phyloP scores from a whole-genome alignment of 192 early-diverging fungal genomes.

The Coemansia umbellata region DNA sequence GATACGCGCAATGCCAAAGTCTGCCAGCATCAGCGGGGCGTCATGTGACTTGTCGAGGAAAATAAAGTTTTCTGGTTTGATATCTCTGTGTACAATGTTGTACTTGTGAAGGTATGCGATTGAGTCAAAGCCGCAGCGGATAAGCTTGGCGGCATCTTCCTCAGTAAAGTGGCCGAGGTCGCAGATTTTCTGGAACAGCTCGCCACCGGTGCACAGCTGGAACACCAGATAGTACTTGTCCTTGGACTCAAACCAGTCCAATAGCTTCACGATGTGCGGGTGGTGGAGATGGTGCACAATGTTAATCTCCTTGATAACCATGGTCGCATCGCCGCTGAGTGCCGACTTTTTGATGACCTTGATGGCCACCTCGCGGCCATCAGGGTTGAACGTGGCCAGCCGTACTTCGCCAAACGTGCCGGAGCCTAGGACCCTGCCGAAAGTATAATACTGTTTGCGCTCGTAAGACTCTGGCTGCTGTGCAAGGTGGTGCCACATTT shows the following conservation, averaged over 20 bases:
- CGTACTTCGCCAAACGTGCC: constrained; percentile 76
- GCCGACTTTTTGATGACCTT: constrained; percentile 90
- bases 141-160: constrained; percentile 70
- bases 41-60: constrained; percentile 60
- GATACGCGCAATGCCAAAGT: constrained; percentile 79
- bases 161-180: constrained; percentile 78
- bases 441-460: constrained; percentile 64
- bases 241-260: constrained; percentile 68
- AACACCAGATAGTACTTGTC: constrained; percentile 75
- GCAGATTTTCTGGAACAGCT: constrained; percentile 82
- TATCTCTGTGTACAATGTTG: constrained; percentile 80
- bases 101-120: constrained; percentile 83
- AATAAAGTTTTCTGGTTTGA: constrained; percentile 87
- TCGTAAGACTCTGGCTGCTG: constrained; percentile 58
- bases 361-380: constrained; percentile 76
- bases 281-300: constrained; percentile 80
- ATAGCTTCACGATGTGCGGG: constrained; percentile 82
- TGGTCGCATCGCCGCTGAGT: constrained; percentile 74
- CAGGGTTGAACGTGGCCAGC: constrained; percentile 61
- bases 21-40: constrained; percentile 77
- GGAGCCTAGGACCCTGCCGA: constrained; percentile 60
- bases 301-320: constrained; percentile 91
- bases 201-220: constrained; percentile 80
- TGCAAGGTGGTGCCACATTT: constrained; percentile 47
- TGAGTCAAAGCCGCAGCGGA: constrained; percentile 69